Evolutionary conservation across 2,329 filamentous ascomycete species (phyloP), one percentile per base, ranked within the genome.

Genomic region (Raffaelea arxii): DNA sequence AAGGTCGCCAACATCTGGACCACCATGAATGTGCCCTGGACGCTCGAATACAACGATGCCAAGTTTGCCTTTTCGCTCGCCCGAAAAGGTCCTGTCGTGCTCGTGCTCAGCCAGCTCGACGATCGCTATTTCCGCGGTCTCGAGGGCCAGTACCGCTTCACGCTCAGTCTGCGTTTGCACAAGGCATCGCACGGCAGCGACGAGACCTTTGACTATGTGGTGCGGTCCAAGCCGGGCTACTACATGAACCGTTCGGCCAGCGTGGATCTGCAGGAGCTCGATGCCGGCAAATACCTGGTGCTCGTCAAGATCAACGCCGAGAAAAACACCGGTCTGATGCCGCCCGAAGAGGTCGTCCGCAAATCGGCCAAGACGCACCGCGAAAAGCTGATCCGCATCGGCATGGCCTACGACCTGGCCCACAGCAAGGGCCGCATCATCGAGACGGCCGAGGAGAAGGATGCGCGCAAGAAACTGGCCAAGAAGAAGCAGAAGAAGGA

Each of bases 21-120:
- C 41, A 76, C 75, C 2, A 70, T 80, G 10, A 71, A 77, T 25
- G 78, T 82, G 1, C 74, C 77, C 0, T 82, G 78, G 77, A 77
- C 74, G 55, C 62, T 73, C 1, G 70, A 78, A 45, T 82, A 79
- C 57, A 74, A 79, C 53, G 70, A 79, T 49, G 70, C 66, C 45
- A 79, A 77, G 55, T 82, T 81, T 56, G 68, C 74, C 48, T 72
- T 82, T 56, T 70, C 68, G 41, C 59, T 82, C 7, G 70, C 69
- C 19, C 69, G 74, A 44, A 66, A 76, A 27, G 76, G 77, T 0
- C 76, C 77, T 0, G 64, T 82, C 2, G 72, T 82, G 18, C 58
- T 82, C 4, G 74, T 78, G 1, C 65, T 82, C 2, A 77, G 76
- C 5, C 78, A 83, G 60, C 71, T 82, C 18, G 78, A 83, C 55